phyloP scores from a whole-genome alignment of 2,329 filamentous ascomycete species.

The Diaporthe citrichinensis region DNA sequence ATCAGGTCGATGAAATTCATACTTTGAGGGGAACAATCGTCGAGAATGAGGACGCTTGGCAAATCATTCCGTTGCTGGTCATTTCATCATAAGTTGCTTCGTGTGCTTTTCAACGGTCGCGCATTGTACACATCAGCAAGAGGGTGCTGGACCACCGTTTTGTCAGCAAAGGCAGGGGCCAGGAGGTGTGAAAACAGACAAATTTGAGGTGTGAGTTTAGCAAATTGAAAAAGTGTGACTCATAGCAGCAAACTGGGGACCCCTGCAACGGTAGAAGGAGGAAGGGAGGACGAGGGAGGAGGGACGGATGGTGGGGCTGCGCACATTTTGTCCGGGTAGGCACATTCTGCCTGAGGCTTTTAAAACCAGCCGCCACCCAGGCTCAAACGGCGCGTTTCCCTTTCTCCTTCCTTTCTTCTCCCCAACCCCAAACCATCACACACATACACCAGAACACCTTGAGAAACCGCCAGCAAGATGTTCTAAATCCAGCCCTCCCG shows the following conservation, averaged over 20 bases:
- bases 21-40: neutral
- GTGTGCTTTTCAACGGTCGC: neutral
- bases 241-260: slow-evolving; percentile 22
- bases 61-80: no score
- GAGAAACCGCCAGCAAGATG: slow-evolving; percentile 66
- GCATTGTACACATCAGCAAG: neutral
- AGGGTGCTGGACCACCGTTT: neutral
- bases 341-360: slow-evolving; percentile 25
- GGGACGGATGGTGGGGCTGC: slow-evolving; percentile 12
- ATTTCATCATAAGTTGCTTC: neutral
- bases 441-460: slow-evolving; percentile 50
- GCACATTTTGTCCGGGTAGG: slow-evolving; percentile 22
- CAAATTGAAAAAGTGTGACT: slow-evolving; percentile 21
- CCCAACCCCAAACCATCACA: slow-evolving; percentile 51
- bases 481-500: slow-evolving; percentile 65
- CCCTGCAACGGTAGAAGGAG: slow-evolving; percentile 2
- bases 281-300: slow-evolving; percentile 5
- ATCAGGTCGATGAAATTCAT: neutral
- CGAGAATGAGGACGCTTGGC: neutral
- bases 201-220: neutral
- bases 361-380: slow-evolving; percentile 18
- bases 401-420: slow-evolving; percentile 52
- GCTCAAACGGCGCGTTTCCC: neutral
- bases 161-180: neutral
- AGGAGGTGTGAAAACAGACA: neutral